Conservation (phyloP, 805 yeast species). For the Saturnispora diversa region DNA sequence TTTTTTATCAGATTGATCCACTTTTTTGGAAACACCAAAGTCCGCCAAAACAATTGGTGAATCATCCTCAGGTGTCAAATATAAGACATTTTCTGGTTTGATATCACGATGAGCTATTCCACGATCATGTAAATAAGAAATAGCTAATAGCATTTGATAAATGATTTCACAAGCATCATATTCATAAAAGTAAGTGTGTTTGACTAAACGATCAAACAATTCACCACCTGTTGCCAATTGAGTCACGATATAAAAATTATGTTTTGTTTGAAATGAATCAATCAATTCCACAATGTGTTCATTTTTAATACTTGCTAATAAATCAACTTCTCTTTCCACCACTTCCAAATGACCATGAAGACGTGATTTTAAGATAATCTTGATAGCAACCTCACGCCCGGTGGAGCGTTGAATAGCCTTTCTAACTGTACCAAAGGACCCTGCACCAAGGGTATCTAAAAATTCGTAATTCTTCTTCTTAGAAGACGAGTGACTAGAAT, state of each 20-base stretch:
- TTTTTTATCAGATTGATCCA: slow-evolving; percentile 28
- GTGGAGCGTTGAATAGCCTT: slow-evolving; percentile 44
- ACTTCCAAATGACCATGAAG: slow-evolving; percentile 57
- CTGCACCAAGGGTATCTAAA: slow-evolving; percentile 86
- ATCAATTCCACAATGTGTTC: slow-evolving; percentile 83
- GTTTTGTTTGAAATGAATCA: slow-evolving; percentile 91
- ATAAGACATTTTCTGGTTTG: slow-evolving; percentile 88
- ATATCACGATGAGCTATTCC: slow-evolving; percentile 90
- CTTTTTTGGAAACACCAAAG: slow-evolving; percentile 86
- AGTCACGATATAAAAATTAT: slow-evolving; percentile 87
- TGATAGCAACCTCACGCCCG: slow-evolving; percentile 76
- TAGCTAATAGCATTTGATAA: slow-evolving; percentile 67
- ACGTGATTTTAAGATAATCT: slow-evolving; percentile 80
- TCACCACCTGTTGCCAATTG: slow-evolving; percentile 97
- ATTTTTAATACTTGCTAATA: slow-evolving; percentile 62
- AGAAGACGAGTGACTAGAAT: neutral
- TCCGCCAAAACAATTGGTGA: slow-evolving; percentile 85
- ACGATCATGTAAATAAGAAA: slow-evolving; percentile 63
- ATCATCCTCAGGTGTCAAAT: slow-evolving; percentile 49
- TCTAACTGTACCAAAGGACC: slow-evolving; percentile 89
- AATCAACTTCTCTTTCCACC: slow-evolving; percentile 68
- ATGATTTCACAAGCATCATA: slow-evolving; percentile 73
- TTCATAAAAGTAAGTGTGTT: slow-evolving; percentile 80
- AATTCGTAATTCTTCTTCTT: slow-evolving; percentile 66
- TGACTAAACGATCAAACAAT: slow-evolving; percentile 76